Conservation (phyloP, 306 rosid species). For the Alnus glutinosa region DNA sequence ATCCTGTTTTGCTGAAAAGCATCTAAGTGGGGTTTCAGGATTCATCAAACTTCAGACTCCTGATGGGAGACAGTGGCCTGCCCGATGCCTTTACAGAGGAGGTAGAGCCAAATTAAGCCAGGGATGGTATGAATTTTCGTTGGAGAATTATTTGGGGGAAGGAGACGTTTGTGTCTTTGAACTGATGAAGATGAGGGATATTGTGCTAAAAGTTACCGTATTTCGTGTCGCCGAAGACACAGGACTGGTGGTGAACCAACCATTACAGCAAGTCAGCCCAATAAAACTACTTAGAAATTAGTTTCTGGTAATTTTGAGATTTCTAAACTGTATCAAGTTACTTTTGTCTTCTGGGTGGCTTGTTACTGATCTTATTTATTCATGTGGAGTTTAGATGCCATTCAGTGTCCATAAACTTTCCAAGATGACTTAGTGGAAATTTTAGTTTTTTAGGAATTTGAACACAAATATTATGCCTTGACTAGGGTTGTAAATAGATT, state of each 20-base stretch:
- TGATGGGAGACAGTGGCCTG: slow-evolving; percentile 85
- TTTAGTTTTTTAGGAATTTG: slow-evolving; percentile 29
- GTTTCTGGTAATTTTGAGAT: slow-evolving; percentile 19
- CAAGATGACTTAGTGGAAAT: slow-evolving; percentile 42
- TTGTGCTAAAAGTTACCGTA: slow-evolving; percentile 76
- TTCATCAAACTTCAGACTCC: slow-evolving; percentile 85
- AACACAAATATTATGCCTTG: slow-evolving; percentile 24
- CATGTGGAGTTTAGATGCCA: slow-evolving; percentile 47
- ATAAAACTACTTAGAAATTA: slow-evolving; percentile 58
- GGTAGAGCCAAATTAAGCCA: slow-evolving; percentile 97
- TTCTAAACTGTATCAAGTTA: slow-evolving; percentile 38
- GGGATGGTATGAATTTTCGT: slow-evolving; percentile 88
- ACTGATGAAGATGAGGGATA: slow-evolving; percentile 58
- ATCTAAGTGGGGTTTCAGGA: slow-evolving; percentile 83
- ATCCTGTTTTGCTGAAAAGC: slow-evolving; percentile 95
- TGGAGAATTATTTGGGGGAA: slow-evolving; percentile 88
- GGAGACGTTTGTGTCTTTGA: slow-evolving; percentile 98
- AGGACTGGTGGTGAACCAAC: slow-evolving; percentile 40
- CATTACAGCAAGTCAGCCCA: slow-evolving; percentile 45
- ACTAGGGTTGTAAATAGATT: slow-evolving; percentile 61
- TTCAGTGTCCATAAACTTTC: slow-evolving; percentile 41
- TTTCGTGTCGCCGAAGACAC: slow-evolving; percentile 67
- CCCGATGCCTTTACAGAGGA: slow-evolving; percentile 82
- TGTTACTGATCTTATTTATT: slow-evolving; percentile 45
- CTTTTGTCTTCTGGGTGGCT: slow-evolving; percentile 38